Evolutionary conservation across 495 filamentous ascomycete genomes (phyloP).

Genomic region (Penicillium waksmanii): DNA sequence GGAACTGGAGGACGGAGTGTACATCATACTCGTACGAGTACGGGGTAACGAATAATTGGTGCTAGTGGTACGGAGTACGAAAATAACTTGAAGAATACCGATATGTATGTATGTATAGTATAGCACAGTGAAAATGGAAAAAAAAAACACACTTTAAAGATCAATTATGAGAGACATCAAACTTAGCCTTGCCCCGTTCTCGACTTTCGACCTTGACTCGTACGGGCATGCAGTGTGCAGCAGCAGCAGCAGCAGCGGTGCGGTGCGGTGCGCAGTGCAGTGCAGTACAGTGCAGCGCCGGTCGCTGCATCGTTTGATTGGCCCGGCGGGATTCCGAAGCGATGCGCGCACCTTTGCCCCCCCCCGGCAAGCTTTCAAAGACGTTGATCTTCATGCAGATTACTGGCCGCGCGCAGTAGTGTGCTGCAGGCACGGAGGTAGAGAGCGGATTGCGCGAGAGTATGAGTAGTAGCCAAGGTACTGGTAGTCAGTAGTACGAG

Average conservation of each 20-base stretch:
- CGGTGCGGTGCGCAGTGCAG: too few relatives aligned
- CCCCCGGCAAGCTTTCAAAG: slow-evolving; percentile 18
- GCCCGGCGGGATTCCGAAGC: slow-evolving; percentile 1
- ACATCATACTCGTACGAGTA: neutral
- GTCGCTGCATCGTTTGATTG: neutral
- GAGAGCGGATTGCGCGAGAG: neutral
- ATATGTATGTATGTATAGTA: too few relatives aligned
- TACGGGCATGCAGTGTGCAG: neutral
- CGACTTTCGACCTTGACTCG: neutral
- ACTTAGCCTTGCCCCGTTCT: too few relatives aligned
- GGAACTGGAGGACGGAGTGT: neutral
- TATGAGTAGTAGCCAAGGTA: neutral
- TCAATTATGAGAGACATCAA: too few relatives aligned
- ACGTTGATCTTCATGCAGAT: slow-evolving; percentile 19
- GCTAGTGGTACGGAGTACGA: too few relatives aligned
- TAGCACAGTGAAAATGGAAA: too few relatives aligned
- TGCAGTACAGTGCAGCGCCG: neutral
- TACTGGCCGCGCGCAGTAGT: neutral
- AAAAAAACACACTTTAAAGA: too few relatives aligned
- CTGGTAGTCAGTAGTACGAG: neutral
- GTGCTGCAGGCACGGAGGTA: neutral
- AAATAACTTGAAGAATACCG: too few relatives aligned
- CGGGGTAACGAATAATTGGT: too few relatives aligned
- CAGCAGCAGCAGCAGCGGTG: too few relatives aligned
- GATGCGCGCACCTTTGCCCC: neutral